Evolutionary conservation across 306 rosid species (phyloP), one percentile per base, ranked within the genome.

Genomic region (barrel medic (Medicago truncatula)): DNA sequence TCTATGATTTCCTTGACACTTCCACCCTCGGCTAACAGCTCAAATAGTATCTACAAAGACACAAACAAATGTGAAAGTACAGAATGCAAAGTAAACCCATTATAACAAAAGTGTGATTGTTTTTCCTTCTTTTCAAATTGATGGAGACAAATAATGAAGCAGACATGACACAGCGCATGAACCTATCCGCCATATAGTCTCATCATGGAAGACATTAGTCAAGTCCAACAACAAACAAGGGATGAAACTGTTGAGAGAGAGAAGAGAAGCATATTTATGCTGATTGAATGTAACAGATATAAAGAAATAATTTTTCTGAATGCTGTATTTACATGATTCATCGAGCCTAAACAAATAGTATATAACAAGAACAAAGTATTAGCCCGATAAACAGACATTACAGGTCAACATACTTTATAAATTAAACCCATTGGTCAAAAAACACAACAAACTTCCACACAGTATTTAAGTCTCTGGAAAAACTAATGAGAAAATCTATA

Each of bases 21-120:
- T 78, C 99, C 99, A 67, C 97, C 98, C 75, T 90, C 84, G 69
- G 95, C 96, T 75, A 95, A 87, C 65, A 95, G 89, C 85, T 89
- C 97, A 67, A 89, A 95, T 67, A 95, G 81, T 78, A 95, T 90
- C 97, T 92, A 85, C 76, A 85, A 16, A 46, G 83, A 65, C 67
- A 62, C 20, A 36, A 44, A 76, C 59, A 39, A 74, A 39, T 64
- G 79, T 64, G 49, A 16, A 65, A 43, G 52, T 63, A 72, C 31
- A 73, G 57, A 73, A 63, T 58, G 38, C 18, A 46, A 70, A 69
- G 76, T 23, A 15, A 70, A 7, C 14, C 21, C 40, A 46, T 10
- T 31, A 61, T 66, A 34, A 64, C 65, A 65, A 36, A 13, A 18
- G 44, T 46, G 12, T 9, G n/a, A 81, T 71, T 50, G 34, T 66